Percentiles rank a stretch among this genome's conserved stretches.
Conservation (phyloP, 352 stramenopile genomes). For the Phytopythium montanum region DNA sequence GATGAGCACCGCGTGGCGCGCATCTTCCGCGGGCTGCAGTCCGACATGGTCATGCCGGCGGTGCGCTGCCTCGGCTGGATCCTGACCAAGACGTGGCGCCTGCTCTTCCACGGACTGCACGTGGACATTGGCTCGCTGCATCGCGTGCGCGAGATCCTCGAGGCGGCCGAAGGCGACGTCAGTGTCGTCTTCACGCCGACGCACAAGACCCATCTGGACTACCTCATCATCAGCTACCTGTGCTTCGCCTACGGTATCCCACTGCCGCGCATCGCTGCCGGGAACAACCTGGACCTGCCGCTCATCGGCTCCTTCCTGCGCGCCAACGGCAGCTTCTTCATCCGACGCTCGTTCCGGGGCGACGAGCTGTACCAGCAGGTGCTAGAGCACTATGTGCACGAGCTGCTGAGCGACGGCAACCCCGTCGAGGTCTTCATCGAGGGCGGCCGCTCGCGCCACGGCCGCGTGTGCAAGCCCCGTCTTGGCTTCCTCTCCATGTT, state of each 20-base stretch:
- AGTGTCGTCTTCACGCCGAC: slow-evolving; percentile 85
- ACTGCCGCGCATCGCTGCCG: slow-evolving; percentile 77
- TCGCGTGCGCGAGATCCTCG: slow-evolving; percentile 46
- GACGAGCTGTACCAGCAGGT: slow-evolving; percentile 84
- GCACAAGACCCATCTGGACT: slow-evolving; percentile 89
- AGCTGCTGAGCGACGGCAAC: slow-evolving; percentile 74
- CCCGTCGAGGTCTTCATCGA: slow-evolving; percentile 89
- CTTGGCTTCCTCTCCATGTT: slow-evolving; percentile 79
- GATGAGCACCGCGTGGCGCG: slow-evolving; percentile 33
- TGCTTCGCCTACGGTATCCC: slow-evolving; percentile 87
- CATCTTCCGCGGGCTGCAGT: slow-evolving; percentile 67
- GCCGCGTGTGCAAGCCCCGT: slow-evolving; percentile 67
- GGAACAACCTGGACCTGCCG: slow-evolving; percentile 86
- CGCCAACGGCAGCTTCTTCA: slow-evolving; percentile 89
- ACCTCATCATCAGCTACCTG: slow-evolving; percentile 89
- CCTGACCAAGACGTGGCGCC: slow-evolving; percentile 75
- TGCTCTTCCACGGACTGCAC: slow-evolving; percentile 68
- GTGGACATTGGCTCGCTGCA: slow-evolving; percentile 67
- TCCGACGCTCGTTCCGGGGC: slow-evolving; percentile 73
- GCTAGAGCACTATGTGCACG: slow-evolving; percentile 81
- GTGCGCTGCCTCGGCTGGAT: slow-evolving; percentile 75
- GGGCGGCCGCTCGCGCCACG: slow-evolving; percentile 79
- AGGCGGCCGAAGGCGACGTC: slow-evolving; percentile 42
- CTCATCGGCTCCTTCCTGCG: slow-evolving; percentile 79
- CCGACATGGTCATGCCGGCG: slow-evolving; percentile 70